These are phyloP conservation scores for Ogataea allantospora DNA, from an alignment of 805 yeast genomes.

Conservation along the genomic window DNA sequence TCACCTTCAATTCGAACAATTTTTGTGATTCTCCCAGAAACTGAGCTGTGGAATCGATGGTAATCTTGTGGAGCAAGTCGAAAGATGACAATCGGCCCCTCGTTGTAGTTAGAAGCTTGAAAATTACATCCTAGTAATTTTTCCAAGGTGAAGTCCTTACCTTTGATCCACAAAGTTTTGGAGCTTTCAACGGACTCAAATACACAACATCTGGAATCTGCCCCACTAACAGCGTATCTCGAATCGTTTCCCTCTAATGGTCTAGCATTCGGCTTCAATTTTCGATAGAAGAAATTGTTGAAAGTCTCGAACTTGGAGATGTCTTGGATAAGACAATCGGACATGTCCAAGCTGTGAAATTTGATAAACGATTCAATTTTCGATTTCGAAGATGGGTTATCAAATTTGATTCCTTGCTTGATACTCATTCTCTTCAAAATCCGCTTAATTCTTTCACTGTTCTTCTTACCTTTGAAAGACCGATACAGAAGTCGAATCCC, in stretches of 20 bases:
- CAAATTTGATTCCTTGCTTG: slow-evolving; percentile 85
- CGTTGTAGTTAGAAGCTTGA: slow-evolving; percentile 43
- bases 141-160: slow-evolving; percentile 65
- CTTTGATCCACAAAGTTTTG: slow-evolving; percentile 85
- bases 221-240: slow-evolving; percentile 66
- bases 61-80: slow-evolving; percentile 96
- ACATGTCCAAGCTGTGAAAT: slow-evolving; percentile 76
- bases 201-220: slow-evolving; percentile 82
- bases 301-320: slow-evolving; percentile 59
- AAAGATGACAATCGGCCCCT: slow-evolving; percentile 73
- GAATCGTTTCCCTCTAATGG: slow-evolving; percentile 59
- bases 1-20: slow-evolving; percentile 79
- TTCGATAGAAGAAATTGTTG: slow-evolving; percentile 86
- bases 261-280: slow-evolving; percentile 68
- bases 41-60: slow-evolving; percentile 90
- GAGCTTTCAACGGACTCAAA: slow-evolving; percentile 61
- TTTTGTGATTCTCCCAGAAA: slow-evolving; percentile 67
- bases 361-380: slow-evolving; percentile 76
- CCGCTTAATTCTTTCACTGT: slow-evolving; percentile 50
- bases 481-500: slow-evolving; percentile 84
- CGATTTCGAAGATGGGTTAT: slow-evolving; percentile 59
- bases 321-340: slow-evolving; percentile 58
- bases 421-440: slow-evolving; percentile 63
- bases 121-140: slow-evolving; percentile 40
- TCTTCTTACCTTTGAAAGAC: slow-evolving; percentile 53